These are phyloP conservation scores for Pythium myriotylum DNA, from an alignment of 352 stramenopile species.

Conservation along the genomic window DNA sequence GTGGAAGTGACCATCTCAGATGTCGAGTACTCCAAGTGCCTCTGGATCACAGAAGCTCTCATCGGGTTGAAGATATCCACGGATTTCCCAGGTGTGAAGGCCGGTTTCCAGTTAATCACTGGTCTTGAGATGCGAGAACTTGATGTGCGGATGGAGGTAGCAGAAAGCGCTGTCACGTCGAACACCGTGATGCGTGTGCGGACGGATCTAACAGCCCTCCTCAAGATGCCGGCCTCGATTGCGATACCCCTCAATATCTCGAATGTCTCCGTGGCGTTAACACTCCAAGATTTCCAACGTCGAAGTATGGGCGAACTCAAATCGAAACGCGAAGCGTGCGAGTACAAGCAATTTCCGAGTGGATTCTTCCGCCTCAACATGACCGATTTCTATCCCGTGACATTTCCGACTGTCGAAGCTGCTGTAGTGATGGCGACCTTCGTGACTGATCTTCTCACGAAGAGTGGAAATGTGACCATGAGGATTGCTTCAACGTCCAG, in stretches of 20 bases:
- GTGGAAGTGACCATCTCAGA: slow-evolving; percentile 53
- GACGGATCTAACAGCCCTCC: slow-evolving; percentile 61
- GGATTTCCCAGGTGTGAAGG: slow-evolving; percentile 58
- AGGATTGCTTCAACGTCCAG: slow-evolving; percentile 34
- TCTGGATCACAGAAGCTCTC: slow-evolving; percentile 68
- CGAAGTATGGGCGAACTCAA: slow-evolving; percentile 49
- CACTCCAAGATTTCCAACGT: slow-evolving; percentile 42
- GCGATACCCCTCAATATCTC: slow-evolving; percentile 66
- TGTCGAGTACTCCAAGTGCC: slow-evolving; percentile 51
- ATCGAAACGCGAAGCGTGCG: slow-evolving; percentile 54
- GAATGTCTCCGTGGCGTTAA: slow-evolving; percentile 64
- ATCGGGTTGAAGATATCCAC: slow-evolving; percentile 64
- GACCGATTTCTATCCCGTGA: slow-evolving; percentile 65
- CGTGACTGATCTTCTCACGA: slow-evolving; percentile 59
- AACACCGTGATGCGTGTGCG: slow-evolving; percentile 78
- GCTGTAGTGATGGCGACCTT: slow-evolving; percentile 58
- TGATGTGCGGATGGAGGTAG: slow-evolving; percentile 51
- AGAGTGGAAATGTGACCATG: slow-evolving; percentile 64
- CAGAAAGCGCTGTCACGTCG: slow-evolving; percentile 18
- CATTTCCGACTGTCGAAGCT: slow-evolving; percentile 42
- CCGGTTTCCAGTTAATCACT: slow-evolving; percentile 67
- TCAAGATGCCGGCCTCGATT: slow-evolving; percentile 77
- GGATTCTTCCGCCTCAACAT: slow-evolving; percentile 77
- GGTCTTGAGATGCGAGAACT: slow-evolving; percentile 69
- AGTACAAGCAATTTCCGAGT: slow-evolving; percentile 60